Evolutionary conservation across 441 rosid species (phyloP), one percentile per base, ranked within the genome.

Genomic region (Arabidopsis lyrata): DNA sequence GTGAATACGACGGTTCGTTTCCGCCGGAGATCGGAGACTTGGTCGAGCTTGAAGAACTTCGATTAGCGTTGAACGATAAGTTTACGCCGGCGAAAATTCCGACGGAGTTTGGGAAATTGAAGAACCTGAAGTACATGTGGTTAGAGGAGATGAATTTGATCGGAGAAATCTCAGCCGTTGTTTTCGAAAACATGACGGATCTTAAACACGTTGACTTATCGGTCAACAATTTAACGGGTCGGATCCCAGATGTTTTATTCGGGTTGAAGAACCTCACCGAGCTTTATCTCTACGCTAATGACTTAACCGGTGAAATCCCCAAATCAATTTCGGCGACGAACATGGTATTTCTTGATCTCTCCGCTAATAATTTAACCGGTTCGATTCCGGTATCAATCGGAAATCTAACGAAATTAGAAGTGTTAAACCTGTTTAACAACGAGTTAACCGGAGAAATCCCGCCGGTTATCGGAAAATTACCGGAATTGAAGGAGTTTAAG

Each of bases 1-100:
- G 84, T 49, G 72, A 67, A 63, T 92, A 87, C 86, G 74, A 87
- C 6, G 97, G 97, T 2, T 86, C 90, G 5, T 84, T 90, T 73
- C 99, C 99, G 0, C 78, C 77, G 80, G 96, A 90, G 80, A 92
- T 95, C 31, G 90, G 93, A 0, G 79, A 88, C 77, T 78, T 95
- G 50, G 50, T 75, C 10, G 87, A 90, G 70, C 91, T 95, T 24
- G 88, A 82, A 68, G 29, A 42, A 0, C 79, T 92, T 68, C 20
- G 27, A 1, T 5, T 92, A 81, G 86, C 91, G 9, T 53, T 5
- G 2, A 95, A 89, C 68, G 67, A 54, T 0, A 64, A 77, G 60
- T 83, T 95, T 63, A 39, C 35, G 34, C 93, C 94, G 50, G 82
- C 85, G 38, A 48, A 55, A 32, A 88, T 92, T 67, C 97, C 97